These are phyloP conservation scores for Boletus pseudo-olivaceus DNA, from an alignment of 768 basidiomycete species.

Conservation along the genomic window DNA sequence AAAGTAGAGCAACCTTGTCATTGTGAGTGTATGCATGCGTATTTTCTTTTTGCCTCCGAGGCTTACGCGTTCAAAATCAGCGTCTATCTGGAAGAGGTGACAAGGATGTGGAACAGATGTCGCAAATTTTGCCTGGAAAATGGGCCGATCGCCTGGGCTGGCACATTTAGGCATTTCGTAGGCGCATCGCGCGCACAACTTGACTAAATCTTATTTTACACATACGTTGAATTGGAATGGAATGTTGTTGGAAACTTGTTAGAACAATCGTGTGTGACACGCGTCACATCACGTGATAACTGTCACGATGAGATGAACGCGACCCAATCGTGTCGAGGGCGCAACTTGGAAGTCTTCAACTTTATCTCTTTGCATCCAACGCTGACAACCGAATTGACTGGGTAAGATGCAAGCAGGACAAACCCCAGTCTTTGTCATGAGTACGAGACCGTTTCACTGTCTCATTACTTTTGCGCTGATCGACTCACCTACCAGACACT, in stretches of 20 bases:
- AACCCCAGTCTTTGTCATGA: conserved; percentile 83
- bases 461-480: background rate
- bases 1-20: background rate
- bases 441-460: conserved; percentile 35
- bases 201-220: background rate
- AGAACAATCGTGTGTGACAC: background rate
- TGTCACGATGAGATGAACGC: conserved; percentile 1
- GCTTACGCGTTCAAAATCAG: background rate
- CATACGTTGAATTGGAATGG: background rate
- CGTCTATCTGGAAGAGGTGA: background rate
- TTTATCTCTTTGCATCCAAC: conserved; percentile 6
- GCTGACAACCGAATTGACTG: background rate
- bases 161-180: background rate
- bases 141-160: background rate
- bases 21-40: background rate
- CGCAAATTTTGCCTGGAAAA: background rate
- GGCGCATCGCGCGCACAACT: background rate
- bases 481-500: conserved; percentile 54
- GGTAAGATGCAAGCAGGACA: conserved; percentile 41
- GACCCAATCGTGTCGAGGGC: too few species aligned
- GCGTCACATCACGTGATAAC: background rate
- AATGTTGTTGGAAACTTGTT: background rate
- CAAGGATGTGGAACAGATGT: background rate
- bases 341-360: background rate
- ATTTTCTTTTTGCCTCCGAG: background rate